Evolutionary conservation across 148 eudicot genomes (phyloP).

Genomic region (Vaccinium darrowii): DNA sequence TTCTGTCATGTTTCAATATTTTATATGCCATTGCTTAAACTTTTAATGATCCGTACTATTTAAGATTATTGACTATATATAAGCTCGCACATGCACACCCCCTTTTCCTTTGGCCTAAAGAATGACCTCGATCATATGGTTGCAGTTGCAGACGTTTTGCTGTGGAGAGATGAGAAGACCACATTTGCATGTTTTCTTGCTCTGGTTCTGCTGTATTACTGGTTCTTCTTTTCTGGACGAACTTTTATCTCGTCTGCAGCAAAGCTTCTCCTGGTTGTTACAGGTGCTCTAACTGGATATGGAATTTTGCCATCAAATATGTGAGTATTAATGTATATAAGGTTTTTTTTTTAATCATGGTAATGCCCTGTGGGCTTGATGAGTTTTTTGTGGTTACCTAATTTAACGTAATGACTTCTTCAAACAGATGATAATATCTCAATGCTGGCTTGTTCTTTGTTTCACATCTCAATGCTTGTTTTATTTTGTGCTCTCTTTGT

Average conservation of each 20-base stretch:
- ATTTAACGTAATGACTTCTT: background rate
- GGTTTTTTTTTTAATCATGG: background rate
- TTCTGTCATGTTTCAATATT: background rate
- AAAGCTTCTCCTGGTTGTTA: slow-evolving; percentile 56
- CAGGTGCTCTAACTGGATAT: slow-evolving; percentile 43
- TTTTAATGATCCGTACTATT: background rate
- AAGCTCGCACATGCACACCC: background rate
- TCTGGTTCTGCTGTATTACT: slow-evolving; percentile 51
- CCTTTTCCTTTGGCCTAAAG: background rate
- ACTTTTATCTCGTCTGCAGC: slow-evolving; percentile 73
- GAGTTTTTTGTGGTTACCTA: background rate
- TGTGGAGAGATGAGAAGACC: slow-evolving; percentile 94
- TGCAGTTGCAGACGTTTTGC: slow-evolving; percentile 90
- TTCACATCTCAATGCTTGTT: background rate
- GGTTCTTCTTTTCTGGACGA: slow-evolving; percentile 71
- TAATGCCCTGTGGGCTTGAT: background rate
- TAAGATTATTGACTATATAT: background rate
- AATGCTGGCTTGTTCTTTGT: background rate
- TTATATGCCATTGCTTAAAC: background rate
- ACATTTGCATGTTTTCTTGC: slow-evolving; percentile 66
- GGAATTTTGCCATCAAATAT: slow-evolving; percentile 52
- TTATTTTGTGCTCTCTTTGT: background rate
- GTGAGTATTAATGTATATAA: slow-evolving; percentile 48
- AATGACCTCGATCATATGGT: slow-evolving; percentile 14
- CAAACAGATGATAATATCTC: background rate